A percentile compares a stretch with the other conserved stretches of the same genome.
These are phyloP conservation scores for Meira nashicola DNA, from an alignment of 1,284 basidiomycete genomes.

Conservation along the genomic window DNA sequence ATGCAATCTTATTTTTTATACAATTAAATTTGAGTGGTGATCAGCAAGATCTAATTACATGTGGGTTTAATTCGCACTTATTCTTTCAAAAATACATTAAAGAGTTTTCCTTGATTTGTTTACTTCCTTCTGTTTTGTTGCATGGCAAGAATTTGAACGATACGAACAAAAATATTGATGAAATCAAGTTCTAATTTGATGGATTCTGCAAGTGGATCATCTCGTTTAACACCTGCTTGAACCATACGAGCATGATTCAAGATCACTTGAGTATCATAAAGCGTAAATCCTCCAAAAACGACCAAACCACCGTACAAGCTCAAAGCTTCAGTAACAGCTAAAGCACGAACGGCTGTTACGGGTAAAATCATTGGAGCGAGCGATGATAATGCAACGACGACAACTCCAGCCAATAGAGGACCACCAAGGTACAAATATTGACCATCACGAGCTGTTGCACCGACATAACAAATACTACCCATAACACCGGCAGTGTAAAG, in stretches of 20 bases:
- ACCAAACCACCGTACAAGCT: constrained; percentile 75
- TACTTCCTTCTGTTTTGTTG: constrained; percentile 46
- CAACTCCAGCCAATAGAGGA: constrained; percentile 65
- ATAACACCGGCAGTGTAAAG: constrained; percentile 82
- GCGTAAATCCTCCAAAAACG: constrained; percentile 78
- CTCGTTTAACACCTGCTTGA: constrained; percentile 64
- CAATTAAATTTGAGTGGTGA: too few relatives aligned
- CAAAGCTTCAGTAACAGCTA: constrained; percentile 72
- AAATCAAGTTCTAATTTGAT: constrained; percentile 73
- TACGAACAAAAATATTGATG: constrained; percentile 72
- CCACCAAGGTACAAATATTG: constrained; percentile 75
- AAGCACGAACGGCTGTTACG: constrained; percentile 66
- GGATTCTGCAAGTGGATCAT: constrained; percentile 74
- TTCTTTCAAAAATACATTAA: too few relatives aligned
- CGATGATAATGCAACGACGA: constrained; percentile 77
- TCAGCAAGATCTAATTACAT: too few relatives aligned
- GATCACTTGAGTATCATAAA: constrained; percentile 80
- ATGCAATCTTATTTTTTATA: too few relatives aligned
- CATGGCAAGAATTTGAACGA: constrained; percentile 72
- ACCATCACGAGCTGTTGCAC: constrained; percentile 80
- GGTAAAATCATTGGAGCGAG: constrained; percentile 82
- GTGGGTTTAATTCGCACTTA: too few relatives aligned
- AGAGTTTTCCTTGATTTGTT: neutral
- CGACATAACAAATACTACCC: constrained; percentile 74
- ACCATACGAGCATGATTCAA: constrained; percentile 70